phyloP scores from a whole-genome alignment of 441 rosid species.

The Aleurites moluccanus region DNA sequence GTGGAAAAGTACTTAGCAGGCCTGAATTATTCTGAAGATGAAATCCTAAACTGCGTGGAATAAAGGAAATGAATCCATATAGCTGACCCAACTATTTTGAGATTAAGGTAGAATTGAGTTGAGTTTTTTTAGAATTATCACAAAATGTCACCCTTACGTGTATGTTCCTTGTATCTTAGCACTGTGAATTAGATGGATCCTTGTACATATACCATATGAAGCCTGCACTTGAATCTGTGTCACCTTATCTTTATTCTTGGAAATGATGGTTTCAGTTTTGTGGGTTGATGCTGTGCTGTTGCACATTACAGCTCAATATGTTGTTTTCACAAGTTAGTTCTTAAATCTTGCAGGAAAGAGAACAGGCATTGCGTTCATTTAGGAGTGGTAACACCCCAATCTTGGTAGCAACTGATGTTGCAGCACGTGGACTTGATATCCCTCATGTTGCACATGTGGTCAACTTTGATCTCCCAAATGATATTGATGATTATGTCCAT shows the following conservation, averaged over 20 bases:
- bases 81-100: no score
- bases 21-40: no score
- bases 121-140: neutral
- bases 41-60: no score
- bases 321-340: neutral
- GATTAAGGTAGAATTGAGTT: neutral
- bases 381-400: conserved; percentile 88
- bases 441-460: conserved; percentile 94
- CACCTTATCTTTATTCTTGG: neutral
- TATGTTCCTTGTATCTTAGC: neutral
- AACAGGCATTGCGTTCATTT: conserved; percentile 77
- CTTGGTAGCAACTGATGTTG: conserved; percentile 91
- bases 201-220: neutral
- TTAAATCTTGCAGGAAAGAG: conserved; percentile 70
- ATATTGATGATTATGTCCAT: conserved; percentile 93
- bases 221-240: neutral
- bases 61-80: neutral
- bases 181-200: neutral
- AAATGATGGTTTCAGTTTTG: neutral
- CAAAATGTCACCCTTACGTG: neutral
- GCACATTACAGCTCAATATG: neutral
- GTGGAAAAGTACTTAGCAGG: no score
- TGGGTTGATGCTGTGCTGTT: neutral
- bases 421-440: conserved; percentile 95
- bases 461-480: conserved; percentile 93